Evolutionary conservation across 1,139 yeast genomes (phyloP), one percentile per base, ranked within the genome.

Genomic region (Wickerhamomyces sp.): DNA sequence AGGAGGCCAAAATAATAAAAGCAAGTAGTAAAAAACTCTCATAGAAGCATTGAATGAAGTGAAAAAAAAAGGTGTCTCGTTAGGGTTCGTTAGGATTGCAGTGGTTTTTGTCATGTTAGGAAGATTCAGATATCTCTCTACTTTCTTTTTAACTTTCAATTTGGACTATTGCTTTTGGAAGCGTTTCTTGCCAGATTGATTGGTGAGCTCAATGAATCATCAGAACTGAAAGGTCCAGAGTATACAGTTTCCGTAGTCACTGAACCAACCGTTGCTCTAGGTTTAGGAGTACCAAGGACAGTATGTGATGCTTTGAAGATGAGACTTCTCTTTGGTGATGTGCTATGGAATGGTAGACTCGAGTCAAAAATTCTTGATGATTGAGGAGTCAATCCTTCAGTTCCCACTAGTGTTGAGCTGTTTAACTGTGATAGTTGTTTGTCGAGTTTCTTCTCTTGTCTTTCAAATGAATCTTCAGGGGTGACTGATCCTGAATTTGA

Each of bases 211-310:
- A 12, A 16, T 6, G 31, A 22, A 3, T 43, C 46, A 33, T 37
- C 49, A 20, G 41, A 27, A 8, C 28, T 36, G 26, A 42, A 40
- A 1, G 46, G 38, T 21, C 39, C 45, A 1, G 52, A 47, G 25
- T 49, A 49, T 0, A 51, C 51, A 5, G 47, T 42, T 30, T 46
- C 54, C 15, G 43, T 36, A 1, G 52, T 48, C 16, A 51, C 32
- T 26, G 41, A 39, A 9, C 52, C 51, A 4, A 46, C 39, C 1
- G 50, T 43, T 11, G 23, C 36, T 6, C 37, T 17, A 2, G 35
- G 32, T 9, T 17, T 35, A 5, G 31, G 37, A 7, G 42, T 35
- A 2, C 46, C 39, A n/a, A 50, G 30, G 2, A 50, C 37, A 4
- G 49, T 36, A 4, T 40, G 27, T 1, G 54, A 49, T 16, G 36